Conservation (phyloP, 345 rosid species). For the Garcia nutans region DNA sequence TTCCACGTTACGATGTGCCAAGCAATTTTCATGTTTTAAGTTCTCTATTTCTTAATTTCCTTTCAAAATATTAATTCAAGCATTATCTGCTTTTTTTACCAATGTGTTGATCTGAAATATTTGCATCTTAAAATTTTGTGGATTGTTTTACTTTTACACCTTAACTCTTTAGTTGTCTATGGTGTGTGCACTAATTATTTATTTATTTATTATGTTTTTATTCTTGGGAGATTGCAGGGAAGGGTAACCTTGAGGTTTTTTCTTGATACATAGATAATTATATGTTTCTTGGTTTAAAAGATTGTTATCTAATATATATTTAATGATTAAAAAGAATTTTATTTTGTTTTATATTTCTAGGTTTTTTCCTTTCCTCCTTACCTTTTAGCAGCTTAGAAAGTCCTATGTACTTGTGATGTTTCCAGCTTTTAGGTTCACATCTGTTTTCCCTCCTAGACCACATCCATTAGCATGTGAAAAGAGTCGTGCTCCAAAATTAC, state of each 20-base stretch:
- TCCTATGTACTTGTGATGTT: constrained; percentile 21
- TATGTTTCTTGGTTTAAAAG: neutral
- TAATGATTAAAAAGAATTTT: neutral
- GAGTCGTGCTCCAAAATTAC: constrained; percentile 40
- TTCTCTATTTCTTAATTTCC: neutral
- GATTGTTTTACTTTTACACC: neutral
- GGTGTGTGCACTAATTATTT: neutral
- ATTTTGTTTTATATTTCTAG: neutral
- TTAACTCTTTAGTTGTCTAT: neutral
- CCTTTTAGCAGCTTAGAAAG: constrained; percentile 2
- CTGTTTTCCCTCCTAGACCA: constrained; percentile 91
- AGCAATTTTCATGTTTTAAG: neutral
- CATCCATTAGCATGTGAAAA: constrained; percentile 69
- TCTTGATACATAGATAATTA: neutral
- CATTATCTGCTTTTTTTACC: neutral
- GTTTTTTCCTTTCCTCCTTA: neutral
- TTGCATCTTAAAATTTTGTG: neutral
- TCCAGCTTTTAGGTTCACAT: constrained; percentile 82
- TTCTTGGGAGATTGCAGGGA: neutral
- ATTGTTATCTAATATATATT: neutral
- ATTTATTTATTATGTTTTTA: no score
- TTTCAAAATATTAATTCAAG: neutral
- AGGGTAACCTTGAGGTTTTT: neutral
- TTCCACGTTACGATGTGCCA: neutral
- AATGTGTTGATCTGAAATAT: neutral